Evolutionary conservation across 305 asterid genomes (phyloP).

Genomic region (Lippia alba): DNA sequence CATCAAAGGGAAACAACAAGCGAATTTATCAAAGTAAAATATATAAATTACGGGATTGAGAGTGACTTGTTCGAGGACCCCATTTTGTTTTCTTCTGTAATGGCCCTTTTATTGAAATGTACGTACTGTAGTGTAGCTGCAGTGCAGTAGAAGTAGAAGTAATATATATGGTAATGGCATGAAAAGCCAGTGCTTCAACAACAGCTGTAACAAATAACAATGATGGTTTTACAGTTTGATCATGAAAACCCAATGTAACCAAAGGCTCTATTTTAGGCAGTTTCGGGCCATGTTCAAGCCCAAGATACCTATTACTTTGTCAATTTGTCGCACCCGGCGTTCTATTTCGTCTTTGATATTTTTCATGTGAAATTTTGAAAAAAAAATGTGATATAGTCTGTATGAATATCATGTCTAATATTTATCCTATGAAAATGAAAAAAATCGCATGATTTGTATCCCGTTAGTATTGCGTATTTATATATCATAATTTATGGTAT

Average conservation of each 20-base stretch:
- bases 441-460: too few species aligned
- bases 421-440: too few species aligned
- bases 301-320: too few species aligned
- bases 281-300: constrained; percentile 24
- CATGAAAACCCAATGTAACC: constrained; percentile 17
- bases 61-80: constrained; percentile 34
- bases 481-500: too few species aligned
- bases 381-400: too few species aligned
- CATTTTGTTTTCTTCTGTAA: background rate
- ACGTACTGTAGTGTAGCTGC: background rate
- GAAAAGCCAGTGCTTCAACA: background rate
- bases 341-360: too few species aligned
- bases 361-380: too few species aligned
- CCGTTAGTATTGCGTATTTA: too few species aligned
- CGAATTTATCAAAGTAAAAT: constrained; percentile 1
- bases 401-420: too few species aligned
- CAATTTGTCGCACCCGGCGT: too few species aligned
- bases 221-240: constrained; percentile 9
- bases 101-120: background rate
- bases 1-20: constrained; percentile 17
- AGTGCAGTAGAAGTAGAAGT: background rate
- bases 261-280: constrained; percentile 31
- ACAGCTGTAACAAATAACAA: constrained; percentile 8
- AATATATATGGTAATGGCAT: background rate
- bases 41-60: constrained; percentile 23